Evolutionary conservation across 371 early-diverging fungal genomes (phyloP), one percentile per base, ranked within the genome.

Genomic region (Mortierella sp.): DNA sequence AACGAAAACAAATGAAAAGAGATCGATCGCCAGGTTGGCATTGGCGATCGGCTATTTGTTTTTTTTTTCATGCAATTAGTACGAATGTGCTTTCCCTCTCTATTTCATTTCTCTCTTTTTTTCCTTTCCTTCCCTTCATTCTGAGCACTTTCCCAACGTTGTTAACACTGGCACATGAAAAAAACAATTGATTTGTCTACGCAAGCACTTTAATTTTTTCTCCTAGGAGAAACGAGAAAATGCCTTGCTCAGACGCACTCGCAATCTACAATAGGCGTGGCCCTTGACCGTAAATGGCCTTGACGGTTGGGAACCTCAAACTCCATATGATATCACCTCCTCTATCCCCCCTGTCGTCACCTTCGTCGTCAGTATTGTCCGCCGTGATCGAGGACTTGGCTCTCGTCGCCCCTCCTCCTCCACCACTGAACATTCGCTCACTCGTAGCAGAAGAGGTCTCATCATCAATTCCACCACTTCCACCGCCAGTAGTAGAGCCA

Each of bases 261-360:
- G 42, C 42, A 50, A 28, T 13, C 76, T 74, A 89, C 34, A 84
- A 50, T 10, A 82, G 71, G 5, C 88, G 80, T 24, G 80, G 80
- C 2, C 90, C 91, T 48, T 87, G 73, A 26, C 84, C 91, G 76
- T 90, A 93, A 3, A 93, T 88, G 26, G 91, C 90, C 72, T 93
- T 93, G 65, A 93, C 89, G 9, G 89, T 82, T 14, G 94, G 94
- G 73, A 93, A 93, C 28, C 94, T 87, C 42, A 93, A 77, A 44
- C 92, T 92, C 80, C 84, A 84, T 11, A 74, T 80, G 5, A 26
- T 60, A 14, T 72, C 57, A 34, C 16, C 76, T 6, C n/a, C 73
- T 4, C n/a, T 73, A 31, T 76, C 78, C 8, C 70, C 55, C 24
- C 38, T 38, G 57, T 54, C 72, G 16, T 84, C 75, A 65, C 34